Evolutionary conservation across 768 basidiomycete species (phyloP).

Genomic region (Collybiopsis confluens): DNA sequence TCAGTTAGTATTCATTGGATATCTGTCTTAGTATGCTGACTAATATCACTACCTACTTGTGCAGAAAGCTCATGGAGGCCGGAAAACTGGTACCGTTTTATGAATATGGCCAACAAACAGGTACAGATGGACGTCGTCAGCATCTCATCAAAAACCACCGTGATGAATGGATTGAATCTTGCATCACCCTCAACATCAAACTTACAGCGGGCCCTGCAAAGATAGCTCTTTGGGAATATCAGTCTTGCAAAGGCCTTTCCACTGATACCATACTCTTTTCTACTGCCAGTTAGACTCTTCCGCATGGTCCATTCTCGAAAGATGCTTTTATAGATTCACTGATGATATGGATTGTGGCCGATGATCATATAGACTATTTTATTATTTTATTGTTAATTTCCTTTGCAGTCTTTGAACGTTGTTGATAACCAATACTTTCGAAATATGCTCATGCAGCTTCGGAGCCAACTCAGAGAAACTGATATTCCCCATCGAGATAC

Average conservation of each 20-base stretch:
- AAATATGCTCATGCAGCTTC: conserved; percentile 18
- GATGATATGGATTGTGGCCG: conserved; percentile 22
- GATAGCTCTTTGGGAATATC: conserved; percentile 5
- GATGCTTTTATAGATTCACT: conserved; percentile 25
- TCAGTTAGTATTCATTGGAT: not conserved
- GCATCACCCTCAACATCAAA: conserved; percentile 17
- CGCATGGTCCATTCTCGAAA: conserved; percentile 12
- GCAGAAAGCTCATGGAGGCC: not conserved
- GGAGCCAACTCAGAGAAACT: conserved; percentile 22
- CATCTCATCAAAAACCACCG: not conserved
- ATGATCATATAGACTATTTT: conserved; percentile 21
- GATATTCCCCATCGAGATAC: conserved; percentile 27
- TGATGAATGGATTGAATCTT: conserved; percentile 12
- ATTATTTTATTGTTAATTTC: not conserved
- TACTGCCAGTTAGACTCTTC: not conserved
- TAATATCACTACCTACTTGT: not conserved
- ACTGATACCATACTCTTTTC: not conserved
- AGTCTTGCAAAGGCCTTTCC: conserved; percentile 1
- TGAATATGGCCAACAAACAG: not conserved
- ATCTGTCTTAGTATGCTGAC: not conserved
- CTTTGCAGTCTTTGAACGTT: conserved; percentile 17
- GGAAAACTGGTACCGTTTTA: not conserved
- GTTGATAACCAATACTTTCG: conserved; percentile 18
- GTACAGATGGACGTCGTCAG: not conserved
- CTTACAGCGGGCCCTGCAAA: conserved; percentile 17